Conservation (phyloP, 2,329 filamentous ascomycete species). For the Epichloe sp. region DNA sequence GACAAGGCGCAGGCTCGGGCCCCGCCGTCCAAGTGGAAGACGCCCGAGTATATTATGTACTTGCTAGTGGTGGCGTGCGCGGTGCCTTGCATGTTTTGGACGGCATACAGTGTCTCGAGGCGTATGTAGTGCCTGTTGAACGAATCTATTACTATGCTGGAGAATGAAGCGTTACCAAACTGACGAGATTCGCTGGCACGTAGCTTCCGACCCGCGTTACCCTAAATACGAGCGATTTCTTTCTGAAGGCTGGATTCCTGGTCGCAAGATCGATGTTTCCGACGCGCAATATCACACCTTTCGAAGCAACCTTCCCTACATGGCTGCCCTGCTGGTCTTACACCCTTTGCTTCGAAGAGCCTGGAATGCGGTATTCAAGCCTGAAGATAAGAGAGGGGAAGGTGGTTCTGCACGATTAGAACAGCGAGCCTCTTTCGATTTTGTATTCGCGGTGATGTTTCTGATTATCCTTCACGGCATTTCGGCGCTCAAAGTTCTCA, state of each 20-base stretch:
- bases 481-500: constrained; percentile 68
- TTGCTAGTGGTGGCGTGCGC: constrained; percentile 50
- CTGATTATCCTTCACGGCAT: constrained; percentile 71
- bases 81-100: constrained; percentile 82
- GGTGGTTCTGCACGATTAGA: constrained; percentile 45
- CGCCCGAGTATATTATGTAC: constrained; percentile 77
- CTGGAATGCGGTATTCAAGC: constrained; percentile 47
- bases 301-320: constrained; percentile 71
- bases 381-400: constrained; percentile 19
- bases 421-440: constrained; percentile 70
- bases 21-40: constrained; percentile 67
- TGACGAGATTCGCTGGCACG: not conserved
- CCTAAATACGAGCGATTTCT: constrained; percentile 57
- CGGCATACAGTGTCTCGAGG: constrained; percentile 74
- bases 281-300: constrained; percentile 82
- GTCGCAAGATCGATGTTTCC: constrained; percentile 83
- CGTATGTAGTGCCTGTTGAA: constrained; percentile 34
- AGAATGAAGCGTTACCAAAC: not conserved
- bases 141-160: too few relatives aligned
- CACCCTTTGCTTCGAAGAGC: constrained; percentile 66
- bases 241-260: constrained; percentile 78
- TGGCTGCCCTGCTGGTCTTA: constrained; percentile 57
- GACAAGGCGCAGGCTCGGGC: constrained; percentile 28
- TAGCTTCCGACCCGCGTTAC: constrained; percentile 74
- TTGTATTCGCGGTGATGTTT: constrained; percentile 67